These are phyloP conservation scores for Wickerhamomyces alni DNA, from an alignment of 805 yeast species.

Conservation along the genomic window DNA sequence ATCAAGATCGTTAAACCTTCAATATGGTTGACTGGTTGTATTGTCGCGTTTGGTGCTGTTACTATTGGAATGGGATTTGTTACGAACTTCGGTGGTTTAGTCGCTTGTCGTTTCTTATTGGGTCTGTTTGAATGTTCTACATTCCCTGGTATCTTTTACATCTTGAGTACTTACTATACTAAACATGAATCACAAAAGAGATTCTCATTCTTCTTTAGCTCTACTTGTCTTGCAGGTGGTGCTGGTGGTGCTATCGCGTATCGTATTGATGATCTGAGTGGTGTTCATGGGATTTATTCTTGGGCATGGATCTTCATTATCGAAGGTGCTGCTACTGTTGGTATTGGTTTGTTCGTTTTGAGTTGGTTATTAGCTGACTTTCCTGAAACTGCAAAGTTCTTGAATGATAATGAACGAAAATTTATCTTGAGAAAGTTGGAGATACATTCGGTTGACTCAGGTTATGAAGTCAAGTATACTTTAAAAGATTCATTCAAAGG, in stretches of 20 bases:
- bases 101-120: constrained; percentile 43
- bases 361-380: constrained; percentile 37
- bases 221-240: constrained; percentile 49
- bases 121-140: constrained; percentile 51
- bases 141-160: constrained; percentile 45
- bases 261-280: constrained; percentile 37
- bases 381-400: constrained; percentile 34
- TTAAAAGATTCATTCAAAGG: constrained; percentile 32
- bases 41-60: constrained; percentile 33
- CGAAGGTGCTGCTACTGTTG: constrained; percentile 41
- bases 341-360: constrained; percentile 30
- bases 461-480: constrained; percentile 27
- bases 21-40: constrained; percentile 29
- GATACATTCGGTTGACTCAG: constrained; percentile 32
- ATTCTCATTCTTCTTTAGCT: constrained; percentile 41
- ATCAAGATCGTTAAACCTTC: constrained; percentile 23
- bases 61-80: constrained; percentile 40
- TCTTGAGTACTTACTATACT: constrained; percentile 42
- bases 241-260: constrained; percentile 49
- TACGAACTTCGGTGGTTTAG: constrained; percentile 35
- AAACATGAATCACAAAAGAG: constrained; percentile 42
- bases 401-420: constrained; percentile 33
- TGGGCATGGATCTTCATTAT: constrained; percentile 49
- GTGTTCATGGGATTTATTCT: constrained; percentile 38
- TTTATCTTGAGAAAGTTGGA: constrained; percentile 31